Percentiles rank a stretch among this genome's conserved stretches.
Evolutionary conservation across 495 filamentous ascomycete genomes (phyloP).

Genomic region (Xylaria longipes): DNA sequence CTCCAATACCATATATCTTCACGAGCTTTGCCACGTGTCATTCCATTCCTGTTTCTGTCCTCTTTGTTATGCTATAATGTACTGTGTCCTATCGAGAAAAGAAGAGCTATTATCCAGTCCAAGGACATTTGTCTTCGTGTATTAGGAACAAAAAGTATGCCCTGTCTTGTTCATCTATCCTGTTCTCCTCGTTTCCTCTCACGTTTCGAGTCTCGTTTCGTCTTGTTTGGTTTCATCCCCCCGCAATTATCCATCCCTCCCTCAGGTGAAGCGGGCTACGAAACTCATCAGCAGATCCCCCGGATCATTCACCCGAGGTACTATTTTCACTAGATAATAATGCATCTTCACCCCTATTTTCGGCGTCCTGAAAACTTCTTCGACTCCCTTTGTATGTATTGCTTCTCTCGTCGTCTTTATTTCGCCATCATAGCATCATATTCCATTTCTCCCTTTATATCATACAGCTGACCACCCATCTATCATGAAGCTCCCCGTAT

Average conservation of each 20-base stretch:
- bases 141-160: neutral
- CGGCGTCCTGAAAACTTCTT: neutral
- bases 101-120: neutral
- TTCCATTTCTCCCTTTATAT: neutral
- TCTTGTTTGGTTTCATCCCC: slow-evolving; percentile 14
- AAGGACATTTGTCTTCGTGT: neutral
- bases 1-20: neutral
- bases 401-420: slow-evolving; percentile 1
- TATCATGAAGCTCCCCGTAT: slow-evolving; percentile 9
- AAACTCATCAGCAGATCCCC: neutral
- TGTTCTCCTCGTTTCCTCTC: slow-evolving; percentile 12
- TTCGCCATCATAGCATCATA: slow-evolving; percentile 6
- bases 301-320: neutral
- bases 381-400: neutral
- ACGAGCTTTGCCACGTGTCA: neutral
- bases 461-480: slow-evolving; percentile 9
- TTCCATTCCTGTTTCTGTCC: neutral
- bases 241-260: neutral
- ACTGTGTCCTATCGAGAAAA: neutral
- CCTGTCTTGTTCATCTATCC: neutral
- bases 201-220: neutral
- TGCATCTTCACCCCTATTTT: neutral
- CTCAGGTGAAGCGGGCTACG: neutral
- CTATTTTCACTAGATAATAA: neutral
- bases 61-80: neutral